Conservation (phyloP, 192 early-diverging fungal species). For the Coemansia asiatica region DNA sequence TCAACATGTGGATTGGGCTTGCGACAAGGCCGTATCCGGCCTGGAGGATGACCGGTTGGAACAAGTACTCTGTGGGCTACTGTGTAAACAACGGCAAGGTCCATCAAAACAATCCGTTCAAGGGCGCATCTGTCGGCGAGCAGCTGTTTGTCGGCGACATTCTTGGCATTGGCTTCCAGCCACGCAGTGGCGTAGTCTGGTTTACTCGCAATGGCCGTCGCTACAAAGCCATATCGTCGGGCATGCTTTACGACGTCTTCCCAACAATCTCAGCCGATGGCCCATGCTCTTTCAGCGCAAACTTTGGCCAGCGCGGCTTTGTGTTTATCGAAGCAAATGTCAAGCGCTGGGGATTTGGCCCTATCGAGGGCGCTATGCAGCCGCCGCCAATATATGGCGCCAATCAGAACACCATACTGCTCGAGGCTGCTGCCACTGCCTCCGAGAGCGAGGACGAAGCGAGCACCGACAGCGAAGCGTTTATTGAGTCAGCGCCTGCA, state of each 20-base stretch:
- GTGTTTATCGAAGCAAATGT: slow-evolving; percentile 85
- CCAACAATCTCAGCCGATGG: slow-evolving; percentile 55
- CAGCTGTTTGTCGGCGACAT: slow-evolving; percentile 73
- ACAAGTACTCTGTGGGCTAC: slow-evolving; percentile 72
- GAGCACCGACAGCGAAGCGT: slow-evolving; percentile 5
- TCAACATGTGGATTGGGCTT: slow-evolving; percentile 70
- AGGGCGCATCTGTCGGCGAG: slow-evolving; percentile 62
- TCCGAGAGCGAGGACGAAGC: slow-evolving; percentile 28
- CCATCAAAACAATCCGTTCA: slow-evolving; percentile 69
- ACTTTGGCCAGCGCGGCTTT: slow-evolving; percentile 79
- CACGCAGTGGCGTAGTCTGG: slow-evolving; percentile 70
- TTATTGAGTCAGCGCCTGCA: not conserved
- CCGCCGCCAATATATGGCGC: slow-evolving; percentile 79
- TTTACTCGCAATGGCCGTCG: slow-evolving; percentile 75
- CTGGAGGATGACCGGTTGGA: slow-evolving; percentile 75
- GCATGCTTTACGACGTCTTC: slow-evolving; percentile 71
- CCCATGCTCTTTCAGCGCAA: slow-evolving; percentile 60
- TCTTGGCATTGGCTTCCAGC: slow-evolving; percentile 75
- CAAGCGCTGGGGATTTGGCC: slow-evolving; percentile 79
- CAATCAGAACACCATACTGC: slow-evolving; percentile 67
- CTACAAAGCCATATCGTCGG: slow-evolving; percentile 67
- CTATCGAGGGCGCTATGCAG: slow-evolving; percentile 64
- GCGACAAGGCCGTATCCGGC: slow-evolving; percentile 74
- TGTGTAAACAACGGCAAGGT: slow-evolving; percentile 66
- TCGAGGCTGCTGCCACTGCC: slow-evolving; percentile 38